Conservation (phyloP, 768 basidiomycete genomes). For the Mycena polygramma region DNA sequence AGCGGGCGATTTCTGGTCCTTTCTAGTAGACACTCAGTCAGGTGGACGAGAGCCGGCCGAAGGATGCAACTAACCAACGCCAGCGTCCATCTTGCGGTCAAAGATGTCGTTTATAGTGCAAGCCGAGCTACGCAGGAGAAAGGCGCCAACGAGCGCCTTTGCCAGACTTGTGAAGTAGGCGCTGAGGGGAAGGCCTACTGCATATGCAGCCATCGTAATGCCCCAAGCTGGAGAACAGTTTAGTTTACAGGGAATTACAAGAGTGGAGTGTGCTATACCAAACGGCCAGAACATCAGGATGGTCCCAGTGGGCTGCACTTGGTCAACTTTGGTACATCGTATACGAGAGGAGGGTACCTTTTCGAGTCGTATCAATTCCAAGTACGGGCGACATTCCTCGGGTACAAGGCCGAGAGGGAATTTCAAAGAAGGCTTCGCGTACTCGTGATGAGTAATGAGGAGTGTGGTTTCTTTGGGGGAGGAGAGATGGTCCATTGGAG, state of each 20-base stretch:
- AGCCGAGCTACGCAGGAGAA: conserved; percentile 61
- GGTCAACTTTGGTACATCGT: neutral
- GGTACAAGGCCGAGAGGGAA: conserved; percentile 52
- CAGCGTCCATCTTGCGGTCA: conserved; percentile 65
- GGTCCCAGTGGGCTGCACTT: conserved; percentile 61
- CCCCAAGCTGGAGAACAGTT: conserved; percentile 50
- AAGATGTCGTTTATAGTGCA: conserved; percentile 71
- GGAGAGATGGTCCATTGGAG: conserved; percentile 12
- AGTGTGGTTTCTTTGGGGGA: conserved; percentile 41
- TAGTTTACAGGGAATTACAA: neutral
- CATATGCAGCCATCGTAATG: conserved; percentile 63
- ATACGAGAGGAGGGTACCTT: conserved; percentile 46
- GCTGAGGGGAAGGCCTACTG: conserved; percentile 46
- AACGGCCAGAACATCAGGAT: conserved; percentile 69
- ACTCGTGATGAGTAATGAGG: conserved; percentile 41
- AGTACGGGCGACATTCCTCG: conserved; percentile 52
- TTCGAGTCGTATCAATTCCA: conserved; percentile 65
- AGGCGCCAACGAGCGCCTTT: conserved; percentile 54
- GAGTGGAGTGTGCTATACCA: conserved; percentile 43
- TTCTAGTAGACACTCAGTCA: conserved; percentile 46
- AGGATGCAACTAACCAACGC: conserved; percentile 58
- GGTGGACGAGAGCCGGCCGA: neutral
- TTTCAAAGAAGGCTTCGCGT: conserved; percentile 37
- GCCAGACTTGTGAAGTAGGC: conserved; percentile 48
- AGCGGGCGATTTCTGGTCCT: conserved; percentile 63